Base-by-base conservation (phyloP, 257 asterid species). In the Scutellaria minor region DNA sequence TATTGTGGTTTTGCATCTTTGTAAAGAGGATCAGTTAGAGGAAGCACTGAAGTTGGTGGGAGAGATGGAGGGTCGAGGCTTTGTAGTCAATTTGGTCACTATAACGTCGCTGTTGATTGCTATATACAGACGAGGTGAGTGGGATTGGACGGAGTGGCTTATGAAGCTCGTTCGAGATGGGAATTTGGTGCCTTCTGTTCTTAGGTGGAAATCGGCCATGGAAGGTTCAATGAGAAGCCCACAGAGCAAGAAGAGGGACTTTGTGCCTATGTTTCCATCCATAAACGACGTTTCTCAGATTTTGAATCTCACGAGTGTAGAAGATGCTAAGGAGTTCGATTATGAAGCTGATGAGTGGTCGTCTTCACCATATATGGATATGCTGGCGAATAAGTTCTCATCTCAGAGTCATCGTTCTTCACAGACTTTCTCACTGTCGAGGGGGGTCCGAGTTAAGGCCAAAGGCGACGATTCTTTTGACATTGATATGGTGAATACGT, bases 41-140 rank as follows among this genome's bases (percentile, higher is more conserved):
- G 93, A 87, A 67, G 96, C 97, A 15, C 66, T 94, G 81, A 80
- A 76, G 74, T 69, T 94, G 85, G 96, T 92, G 70, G 96, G 88
- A 81, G 99, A 92, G 83, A 92, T 90, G 97, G 97, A 87, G 78
- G 92, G 87, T 1, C 80, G 98, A 60, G 97, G 96, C 24, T 91
- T 95, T 64, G 79, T 76, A 22, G 89, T 95, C 69, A 97, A 90
- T 79, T 79, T 95, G 83, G 90, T 91, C 47, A 95, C 97, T 7
- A 64, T 88, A 64, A 91, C 96, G 72, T 87, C 96, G 37, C 81
- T 95, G 54, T 61, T 95, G 81, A 85, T 85, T 68, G 84, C 83
- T 2, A 76, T 91, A 68, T 88, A 86, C 79, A 81, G 87, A 75
- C 77, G 79, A 31, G 98, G 96, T 14, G 88, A 70, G 66, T 89